Evolutionary conservation across 306 rosid genomes (phyloP), one percentile per base, ranked within the genome.

Genomic region (Astragalus membranaceus): DNA sequence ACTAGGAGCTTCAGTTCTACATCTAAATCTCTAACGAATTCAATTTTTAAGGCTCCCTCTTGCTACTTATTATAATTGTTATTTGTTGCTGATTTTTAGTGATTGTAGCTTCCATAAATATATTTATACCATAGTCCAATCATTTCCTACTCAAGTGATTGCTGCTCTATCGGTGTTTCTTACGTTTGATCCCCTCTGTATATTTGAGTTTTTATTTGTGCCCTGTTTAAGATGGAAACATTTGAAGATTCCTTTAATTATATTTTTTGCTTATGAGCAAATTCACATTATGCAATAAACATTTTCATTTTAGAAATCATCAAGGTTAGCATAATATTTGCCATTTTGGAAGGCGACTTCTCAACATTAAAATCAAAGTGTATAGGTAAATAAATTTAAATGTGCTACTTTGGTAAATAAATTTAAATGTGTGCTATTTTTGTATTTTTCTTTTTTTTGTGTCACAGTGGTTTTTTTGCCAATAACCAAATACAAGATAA

Each of bases 21-120:
- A 53, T 44, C 47, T 35, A 58, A 29, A 69, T 58, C 68, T 54
- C 72, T 44, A 81, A 72, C 64, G 39, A 33, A 65, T 64, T 76
- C 76, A 63, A 16, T 78, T 42, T 63, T 75, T 37, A 32, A 72
- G 66, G 64, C 68, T 63, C 51, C 16, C 46, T 32, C 76, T 68
- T 72, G 70, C 69, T 72, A 61, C 75, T 63, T 78, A 12, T 58
- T 72, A 54, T 66, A 59, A 71, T 62, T 48, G 61, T 84, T 80
- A 73, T 69, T 74, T 73, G 60, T 61, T 52, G 52, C 78, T 41
- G 48, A 32, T 74, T 53, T 66, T 75, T 82, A 52, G 42, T 59
- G 71, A 17, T 33, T 62, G 64, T 76, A 37, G 75, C 71, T 69
- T 64, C 75, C 58, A 74, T 52, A 62, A 60, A 64, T 66, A 72